Conservation (phyloP, 208 protist species). For the Entamoeba invadens region DNA sequence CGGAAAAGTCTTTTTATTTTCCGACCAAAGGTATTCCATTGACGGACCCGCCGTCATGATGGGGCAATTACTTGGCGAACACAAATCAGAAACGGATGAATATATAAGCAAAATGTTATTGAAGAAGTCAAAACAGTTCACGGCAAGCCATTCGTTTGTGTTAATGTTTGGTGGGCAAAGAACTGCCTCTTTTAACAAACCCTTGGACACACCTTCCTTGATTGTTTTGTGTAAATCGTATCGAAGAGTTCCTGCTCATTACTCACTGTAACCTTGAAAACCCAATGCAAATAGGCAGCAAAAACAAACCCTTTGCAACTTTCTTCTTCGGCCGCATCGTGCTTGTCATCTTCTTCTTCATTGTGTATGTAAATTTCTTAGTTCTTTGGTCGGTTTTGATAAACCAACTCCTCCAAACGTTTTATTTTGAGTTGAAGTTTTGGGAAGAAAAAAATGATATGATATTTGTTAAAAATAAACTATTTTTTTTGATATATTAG, state of each 20-base stretch:
- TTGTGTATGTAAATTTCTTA: too few species aligned
- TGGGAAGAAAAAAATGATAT: too few species aligned
- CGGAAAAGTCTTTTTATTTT: slow-evolving; percentile 52
- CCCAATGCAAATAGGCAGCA: too few species aligned
- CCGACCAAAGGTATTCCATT: slow-evolving; percentile 77
- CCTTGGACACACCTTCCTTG: slow-evolving; percentile 25
- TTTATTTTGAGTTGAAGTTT: too few species aligned
- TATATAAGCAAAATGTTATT: slow-evolving; percentile 96
- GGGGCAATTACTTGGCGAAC: slow-evolving; percentile 49
- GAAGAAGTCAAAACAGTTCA: slow-evolving; percentile 79
- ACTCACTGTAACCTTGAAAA: too few species aligned
- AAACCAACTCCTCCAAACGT: too few species aligned
- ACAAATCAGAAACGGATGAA: slow-evolving; percentile 91
- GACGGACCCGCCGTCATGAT: slow-evolving; percentile 9
- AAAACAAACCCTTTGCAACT: neutral
- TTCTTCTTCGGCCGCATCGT: neutral
- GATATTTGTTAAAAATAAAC: too few species aligned
- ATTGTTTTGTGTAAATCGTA: neutral
- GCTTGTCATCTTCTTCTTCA: neutral
- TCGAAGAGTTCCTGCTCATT: neutral
- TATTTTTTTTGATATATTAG: too few species aligned
- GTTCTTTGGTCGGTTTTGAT: too few species aligned
- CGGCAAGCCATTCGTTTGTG: slow-evolving; percentile 30
- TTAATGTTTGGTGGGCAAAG: slow-evolving; percentile 26
- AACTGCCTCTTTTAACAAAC: slow-evolving; percentile 24